Base-by-base conservation (phyloP, 331 rosid genomes). In the Rosa hybrid region DNA sequence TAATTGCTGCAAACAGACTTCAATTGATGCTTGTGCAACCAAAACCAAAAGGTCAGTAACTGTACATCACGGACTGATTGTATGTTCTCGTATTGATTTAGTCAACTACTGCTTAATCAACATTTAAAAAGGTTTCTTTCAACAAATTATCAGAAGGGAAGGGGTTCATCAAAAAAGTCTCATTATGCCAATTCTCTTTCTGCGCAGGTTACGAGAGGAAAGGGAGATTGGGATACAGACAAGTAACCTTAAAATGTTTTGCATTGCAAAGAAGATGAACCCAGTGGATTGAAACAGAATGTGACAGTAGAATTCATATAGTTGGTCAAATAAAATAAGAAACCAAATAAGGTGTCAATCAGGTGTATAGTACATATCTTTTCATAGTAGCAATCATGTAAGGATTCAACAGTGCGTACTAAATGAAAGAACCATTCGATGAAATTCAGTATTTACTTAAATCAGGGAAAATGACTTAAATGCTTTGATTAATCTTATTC, bases 181-280 rank as follows among this genome's bases (percentile, higher is more conserved):
- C 0, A 18, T 72, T 16, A 46, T 71, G 65, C 12, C 64, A 57
- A 57, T 57, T 57, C 64, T 57, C 10, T 57, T 57, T 11, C 34
- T 60, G 16, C 39, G 10, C 13, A 60, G 38, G 38, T 60, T 60
- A 60, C 11, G 67, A 60, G 12, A 60, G 6, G 7, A 64, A 77
- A 49, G 74, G 69, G 68, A 65, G 30, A 49, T 50, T 72, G 39
- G 11, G 49, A 20, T 16, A 39, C 12, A 30, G n/a, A 72, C 42
- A 53, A 10, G 41, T 44, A 44, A 44, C 46, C 44, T 41, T 41
- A 41, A 41, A 41, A 0, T 30, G 44, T 4, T 41, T 41, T 6
- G 27, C 20, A 25, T 16, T 42, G 42, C 63, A 23, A 53, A 45
- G 20, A 57, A 13, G 27, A 74, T 34, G 84, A 81, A 75, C 84